Evolutionary conservation across 192 early-diverging fungal genomes (phyloP).

Genomic region (Dissophora ornata): DNA sequence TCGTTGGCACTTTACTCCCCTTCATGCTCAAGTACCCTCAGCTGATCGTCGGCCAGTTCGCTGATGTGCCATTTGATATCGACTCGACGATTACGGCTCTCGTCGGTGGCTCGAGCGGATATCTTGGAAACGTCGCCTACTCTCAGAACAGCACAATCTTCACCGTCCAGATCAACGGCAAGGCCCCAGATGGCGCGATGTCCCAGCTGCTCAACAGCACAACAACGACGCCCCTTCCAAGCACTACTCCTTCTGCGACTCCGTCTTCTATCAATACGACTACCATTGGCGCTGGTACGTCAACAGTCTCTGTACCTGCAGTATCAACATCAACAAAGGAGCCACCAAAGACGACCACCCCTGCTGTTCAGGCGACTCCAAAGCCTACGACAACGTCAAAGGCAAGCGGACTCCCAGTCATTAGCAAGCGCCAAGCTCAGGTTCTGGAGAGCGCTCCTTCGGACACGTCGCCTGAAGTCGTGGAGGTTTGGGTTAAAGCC

Average conservation of each 20-base stretch:
- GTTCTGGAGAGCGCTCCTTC: constrained; percentile 3
- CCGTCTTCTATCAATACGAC: background rate
- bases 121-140: constrained; percentile 34
- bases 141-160: constrained; percentile 31
- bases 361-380: background rate
- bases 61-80: constrained; percentile 39
- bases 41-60: constrained; percentile 18
- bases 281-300: background rate
- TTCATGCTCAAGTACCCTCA: constrained; percentile 36
- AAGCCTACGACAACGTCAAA: background rate
- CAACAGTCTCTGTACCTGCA: background rate
- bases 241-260: background rate
- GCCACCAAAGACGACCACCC: background rate
- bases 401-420: background rate
- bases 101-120: constrained; percentile 34
- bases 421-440: constrained; percentile 34
- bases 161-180: constrained; percentile 37
- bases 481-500: constrained; percentile 46
- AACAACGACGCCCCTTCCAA: background rate
- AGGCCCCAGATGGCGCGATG: constrained; percentile 11
- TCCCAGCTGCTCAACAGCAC: constrained; percentile 12
- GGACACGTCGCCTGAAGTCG: constrained; percentile 2
- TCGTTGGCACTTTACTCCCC: constrained; percentile 26
- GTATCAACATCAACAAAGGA: background rate
- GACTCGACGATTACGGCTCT: constrained; percentile 35